Evolutionary conservation across 257 asterid genomes (phyloP).

Genomic region (Plantago major): DNA sequence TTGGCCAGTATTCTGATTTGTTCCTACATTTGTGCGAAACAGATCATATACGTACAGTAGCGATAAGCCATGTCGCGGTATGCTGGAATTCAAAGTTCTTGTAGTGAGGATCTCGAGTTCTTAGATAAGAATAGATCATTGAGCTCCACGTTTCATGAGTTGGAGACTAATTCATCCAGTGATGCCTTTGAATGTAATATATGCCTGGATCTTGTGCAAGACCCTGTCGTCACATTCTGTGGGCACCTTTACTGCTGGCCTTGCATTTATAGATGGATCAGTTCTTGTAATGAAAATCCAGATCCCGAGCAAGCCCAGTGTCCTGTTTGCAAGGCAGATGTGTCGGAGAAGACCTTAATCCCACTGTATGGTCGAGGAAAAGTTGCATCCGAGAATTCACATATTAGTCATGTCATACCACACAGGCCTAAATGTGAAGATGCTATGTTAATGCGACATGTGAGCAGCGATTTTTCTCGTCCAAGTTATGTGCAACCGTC

Average conservation of each 20-base stretch:
- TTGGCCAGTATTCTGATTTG: too few species aligned
- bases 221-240: slow-evolving; percentile 74
- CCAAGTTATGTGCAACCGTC: slow-evolving; percentile 22
- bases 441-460: slow-evolving; percentile 11
- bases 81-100: slow-evolving; percentile 19
- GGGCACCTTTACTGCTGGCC: slow-evolving; percentile 97
- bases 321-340: slow-evolving; percentile 67
- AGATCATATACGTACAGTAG: too few species aligned
- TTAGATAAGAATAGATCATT: slow-evolving; percentile 30
- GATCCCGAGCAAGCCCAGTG: slow-evolving; percentile 48
- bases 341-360: slow-evolving; percentile 50
- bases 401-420: slow-evolving; percentile 36
- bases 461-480: slow-evolving; percentile 25
- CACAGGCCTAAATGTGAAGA: slow-evolving; percentile 46
- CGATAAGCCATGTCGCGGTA: too few species aligned
- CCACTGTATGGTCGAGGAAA: slow-evolving; percentile 74
- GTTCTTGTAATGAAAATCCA: slow-evolving; percentile 27
- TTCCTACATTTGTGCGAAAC: too few species aligned
- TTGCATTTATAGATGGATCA: slow-evolving; percentile 76
- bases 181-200: slow-evolving; percentile 71
- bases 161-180: slow-evolving; percentile 31
- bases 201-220: slow-evolving; percentile 61
- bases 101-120: slow-evolving; percentile 22
- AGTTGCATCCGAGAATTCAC: slow-evolving; percentile 25
- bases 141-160: slow-evolving; percentile 21